phyloP scores from a whole-genome alignment of 805 yeast genomes.

The Saccharomycopsis olivae region DNA sequence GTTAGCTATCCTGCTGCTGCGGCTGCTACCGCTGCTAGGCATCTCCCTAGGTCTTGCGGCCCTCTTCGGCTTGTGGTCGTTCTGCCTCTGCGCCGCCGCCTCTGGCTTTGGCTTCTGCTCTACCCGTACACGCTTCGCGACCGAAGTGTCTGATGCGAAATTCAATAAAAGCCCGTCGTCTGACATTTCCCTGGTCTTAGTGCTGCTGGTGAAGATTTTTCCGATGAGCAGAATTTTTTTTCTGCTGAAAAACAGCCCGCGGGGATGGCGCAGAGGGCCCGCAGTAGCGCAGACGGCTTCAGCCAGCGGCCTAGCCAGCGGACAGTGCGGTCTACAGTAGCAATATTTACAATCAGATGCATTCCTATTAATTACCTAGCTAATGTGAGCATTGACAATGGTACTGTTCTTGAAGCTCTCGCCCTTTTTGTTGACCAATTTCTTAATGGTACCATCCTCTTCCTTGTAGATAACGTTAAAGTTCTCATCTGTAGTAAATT shows the following conservation, averaged over 20 bases:
- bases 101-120: neutral
- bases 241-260: too few species aligned
- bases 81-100: too few species aligned
- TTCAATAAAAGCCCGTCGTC: slow-evolving; percentile 65
- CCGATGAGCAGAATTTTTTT: too few species aligned
- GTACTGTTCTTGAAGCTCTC: slow-evolving; percentile 65
- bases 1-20: neutral
- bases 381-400: slow-evolving; percentile 68
- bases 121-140: slow-evolving; percentile 14
- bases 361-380: slow-evolving; percentile 35
- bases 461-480: slow-evolving; percentile 73
- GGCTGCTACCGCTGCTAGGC: neutral
- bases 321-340: too few species aligned
- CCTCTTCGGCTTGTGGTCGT: too few species aligned
- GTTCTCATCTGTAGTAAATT: slow-evolving; percentile 68
- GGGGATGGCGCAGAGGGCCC: too few species aligned
- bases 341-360: too few species aligned
- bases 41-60: neutral
- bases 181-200: slow-evolving; percentile 1
- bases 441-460: slow-evolving; percentile 57
- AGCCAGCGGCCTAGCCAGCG: too few species aligned
- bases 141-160: slow-evolving; percentile 36
- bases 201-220: too few species aligned
- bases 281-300: too few species aligned
- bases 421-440: slow-evolving; percentile 72